Evolutionary conservation across 2,329 filamentous ascomycete genomes (phyloP).

Genomic region (Aotearoamyces nothofagi): DNA sequence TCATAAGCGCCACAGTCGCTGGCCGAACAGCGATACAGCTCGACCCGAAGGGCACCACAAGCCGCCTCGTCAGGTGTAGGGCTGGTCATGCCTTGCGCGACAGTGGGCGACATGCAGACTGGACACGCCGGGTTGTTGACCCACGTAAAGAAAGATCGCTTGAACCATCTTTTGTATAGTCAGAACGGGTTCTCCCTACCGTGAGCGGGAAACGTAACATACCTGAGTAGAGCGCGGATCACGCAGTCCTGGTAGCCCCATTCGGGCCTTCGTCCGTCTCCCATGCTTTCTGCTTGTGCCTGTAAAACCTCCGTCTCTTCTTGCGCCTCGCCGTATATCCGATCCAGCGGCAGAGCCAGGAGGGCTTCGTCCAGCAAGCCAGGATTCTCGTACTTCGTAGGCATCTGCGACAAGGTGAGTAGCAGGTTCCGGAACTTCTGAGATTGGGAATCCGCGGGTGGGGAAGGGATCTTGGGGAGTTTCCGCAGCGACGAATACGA

Average conservation of each 20-base stretch:
- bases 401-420: slow-evolving; percentile 72
- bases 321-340: slow-evolving; percentile 86
- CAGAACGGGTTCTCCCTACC: slow-evolving; percentile 7
- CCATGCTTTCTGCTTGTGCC: slow-evolving; percentile 78
- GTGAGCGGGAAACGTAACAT: slow-evolving; percentile 19
- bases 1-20: slow-evolving; percentile 63
- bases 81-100: slow-evolving; percentile 67
- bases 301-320: slow-evolving; percentile 81
- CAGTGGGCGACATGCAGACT: slow-evolving; percentile 67
- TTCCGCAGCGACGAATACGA: slow-evolving; percentile 46
- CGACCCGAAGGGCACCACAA: slow-evolving; percentile 73
- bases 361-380: slow-evolving; percentile 87
- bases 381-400: slow-evolving; percentile 91
- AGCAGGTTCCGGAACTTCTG: slow-evolving; percentile 71
- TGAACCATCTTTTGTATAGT: slow-evolving; percentile 62
- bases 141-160: slow-evolving; percentile 87
- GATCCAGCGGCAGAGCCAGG: slow-evolving; percentile 70
- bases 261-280: slow-evolving; percentile 62
- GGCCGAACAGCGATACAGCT: slow-evolving; percentile 78
- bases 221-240: slow-evolving; percentile 73
- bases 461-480: slow-evolving; percentile 56
- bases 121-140: slow-evolving; percentile 89
- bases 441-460: slow-evolving; percentile 57
- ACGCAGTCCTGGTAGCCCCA: slow-evolving; percentile 99
- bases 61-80: slow-evolving; percentile 82